Evolutionary conservation across 164 flowering plant genomes (phyloP).

Genomic region (Liriodendron chinense): DNA sequence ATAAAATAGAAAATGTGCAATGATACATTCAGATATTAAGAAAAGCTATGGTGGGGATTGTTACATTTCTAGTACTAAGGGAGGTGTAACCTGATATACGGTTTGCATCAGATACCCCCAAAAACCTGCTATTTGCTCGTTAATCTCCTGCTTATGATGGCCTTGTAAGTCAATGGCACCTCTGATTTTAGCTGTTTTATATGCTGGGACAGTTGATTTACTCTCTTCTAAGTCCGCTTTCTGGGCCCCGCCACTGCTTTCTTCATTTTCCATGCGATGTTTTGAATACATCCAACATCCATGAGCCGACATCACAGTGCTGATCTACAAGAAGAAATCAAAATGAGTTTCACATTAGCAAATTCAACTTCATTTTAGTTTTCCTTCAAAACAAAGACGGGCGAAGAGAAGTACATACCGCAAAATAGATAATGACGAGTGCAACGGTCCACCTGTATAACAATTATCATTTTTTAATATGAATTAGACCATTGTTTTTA

Average conservation of each 20-base stretch:
- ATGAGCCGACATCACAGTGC: background rate
- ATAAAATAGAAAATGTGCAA: too few relatives aligned
- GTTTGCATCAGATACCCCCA: constrained; percentile 55
- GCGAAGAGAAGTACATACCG: background rate
- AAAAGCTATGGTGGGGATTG: too few relatives aligned
- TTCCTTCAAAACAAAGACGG: background rate
- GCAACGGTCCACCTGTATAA: background rate
- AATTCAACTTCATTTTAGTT: background rate
- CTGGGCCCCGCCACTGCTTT: background rate
- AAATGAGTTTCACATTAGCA: background rate
- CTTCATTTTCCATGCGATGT: background rate
- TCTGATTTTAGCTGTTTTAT: background rate
- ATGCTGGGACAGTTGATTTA: background rate
- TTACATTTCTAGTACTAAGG: background rate
- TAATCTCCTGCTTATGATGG: constrained; percentile 28
- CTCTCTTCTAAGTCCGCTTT: background rate
- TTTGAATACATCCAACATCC: background rate
- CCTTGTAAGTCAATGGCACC: constrained; percentile 25
- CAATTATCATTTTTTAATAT: background rate
- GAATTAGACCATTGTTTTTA: too few relatives aligned
- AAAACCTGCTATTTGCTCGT: constrained; percentile 35
- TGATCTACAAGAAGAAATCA: background rate
- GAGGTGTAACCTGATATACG: constrained; percentile 40
- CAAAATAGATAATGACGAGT: background rate
- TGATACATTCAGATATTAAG: too few relatives aligned